Percentiles rank a stretch among this genome's conserved stretches.
These are phyloP conservation scores for Zygnema circumcarinatum DNA, from an alignment of 139 green algal genomes.

Conservation along the genomic window DNA sequence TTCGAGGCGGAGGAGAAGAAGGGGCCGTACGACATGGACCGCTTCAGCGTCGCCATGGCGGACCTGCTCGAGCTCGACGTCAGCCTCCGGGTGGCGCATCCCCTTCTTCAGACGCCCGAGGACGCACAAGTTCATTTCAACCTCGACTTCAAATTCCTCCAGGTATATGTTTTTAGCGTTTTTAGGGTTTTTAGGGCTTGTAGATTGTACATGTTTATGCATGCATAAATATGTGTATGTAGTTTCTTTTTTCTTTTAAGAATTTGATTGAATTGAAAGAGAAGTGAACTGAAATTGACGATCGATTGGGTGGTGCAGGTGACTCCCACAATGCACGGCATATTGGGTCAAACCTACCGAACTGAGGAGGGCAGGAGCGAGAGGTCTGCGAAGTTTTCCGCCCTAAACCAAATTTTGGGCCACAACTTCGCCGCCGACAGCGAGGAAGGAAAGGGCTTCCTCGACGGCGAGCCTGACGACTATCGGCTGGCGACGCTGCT, in stretches of 20 bases:
- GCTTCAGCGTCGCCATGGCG: conserved; percentile 26
- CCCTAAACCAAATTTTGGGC: background rate
- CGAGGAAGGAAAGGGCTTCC: conserved; percentile 38
- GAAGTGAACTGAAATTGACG: too few relatives aligned
- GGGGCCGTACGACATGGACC: conserved; percentile 16
- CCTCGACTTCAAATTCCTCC: conserved; percentile 20
- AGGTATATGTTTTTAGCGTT: too few relatives aligned
- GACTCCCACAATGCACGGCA: too few relatives aligned
- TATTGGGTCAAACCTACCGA: too few relatives aligned
- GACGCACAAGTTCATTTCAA: conserved; percentile 51
- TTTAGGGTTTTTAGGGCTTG: too few relatives aligned
- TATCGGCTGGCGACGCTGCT: conserved; percentile 29
- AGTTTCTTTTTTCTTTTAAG: too few relatives aligned
- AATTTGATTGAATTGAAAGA: too few relatives aligned
- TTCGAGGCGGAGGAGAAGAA: conserved; percentile 36
- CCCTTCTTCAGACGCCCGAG: conserved; percentile 33
- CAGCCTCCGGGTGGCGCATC: conserved; percentile 30
- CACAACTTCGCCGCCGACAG: conserved; percentile 26
- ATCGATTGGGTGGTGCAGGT: too few relatives aligned
- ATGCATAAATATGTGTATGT: too few relatives aligned
- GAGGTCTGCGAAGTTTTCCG: background rate
- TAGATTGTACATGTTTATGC: too few relatives aligned
- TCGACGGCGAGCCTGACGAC: conserved; percentile 41
- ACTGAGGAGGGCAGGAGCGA: too few relatives aligned
- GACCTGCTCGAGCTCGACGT: conserved; percentile 23